Evolutionary conservation across 495 filamentous ascomycete species (phyloP).

Genomic region (Wilcoxina mikolae): DNA sequence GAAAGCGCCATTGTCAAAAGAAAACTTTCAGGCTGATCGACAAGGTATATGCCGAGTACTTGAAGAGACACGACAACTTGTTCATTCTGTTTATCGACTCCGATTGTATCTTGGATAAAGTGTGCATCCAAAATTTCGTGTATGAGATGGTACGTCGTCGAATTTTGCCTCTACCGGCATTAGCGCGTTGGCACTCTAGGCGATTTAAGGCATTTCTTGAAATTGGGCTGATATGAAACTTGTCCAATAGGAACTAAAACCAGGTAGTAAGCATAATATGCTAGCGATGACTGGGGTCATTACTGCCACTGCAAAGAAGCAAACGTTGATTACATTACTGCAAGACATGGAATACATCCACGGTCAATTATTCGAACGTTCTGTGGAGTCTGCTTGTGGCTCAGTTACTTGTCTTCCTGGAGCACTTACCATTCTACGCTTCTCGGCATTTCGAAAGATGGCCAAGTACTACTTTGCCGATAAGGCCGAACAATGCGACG

Average conservation of each 20-base stretch:
- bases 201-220: not conserved
- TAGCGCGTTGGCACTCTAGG: too few relatives aligned
- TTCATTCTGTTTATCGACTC: slow-evolving; percentile 98
- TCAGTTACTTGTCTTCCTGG: slow-evolving; percentile 91
- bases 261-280: slow-evolving; percentile 85
- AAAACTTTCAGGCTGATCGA: slow-evolving; percentile 89
- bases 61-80: slow-evolving; percentile 76
- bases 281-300: slow-evolving; percentile 97
- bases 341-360: slow-evolving; percentile 99
- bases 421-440: slow-evolving; percentile 84
- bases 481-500: slow-evolving; percentile 88
- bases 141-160: slow-evolving; percentile 61
- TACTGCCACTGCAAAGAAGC: slow-evolving; percentile 80
- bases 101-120: slow-evolving; percentile 84
- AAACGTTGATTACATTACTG: slow-evolving; percentile 76
- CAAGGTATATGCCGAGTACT: slow-evolving; percentile 77
- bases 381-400: slow-evolving; percentile 89
- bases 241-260: slow-evolving; percentile 55
- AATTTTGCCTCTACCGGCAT: not conserved
- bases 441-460: slow-evolving; percentile 94
- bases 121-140: slow-evolving; percentile 95
- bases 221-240: not conserved
- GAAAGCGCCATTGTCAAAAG: slow-evolving; percentile 90
- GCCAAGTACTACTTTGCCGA: slow-evolving; percentile 98
- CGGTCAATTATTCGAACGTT: slow-evolving; percentile 91